Base-by-base conservation (phyloP, 371 early-diverging fungal genomes). In the Apophysomyces elegans region DNA sequence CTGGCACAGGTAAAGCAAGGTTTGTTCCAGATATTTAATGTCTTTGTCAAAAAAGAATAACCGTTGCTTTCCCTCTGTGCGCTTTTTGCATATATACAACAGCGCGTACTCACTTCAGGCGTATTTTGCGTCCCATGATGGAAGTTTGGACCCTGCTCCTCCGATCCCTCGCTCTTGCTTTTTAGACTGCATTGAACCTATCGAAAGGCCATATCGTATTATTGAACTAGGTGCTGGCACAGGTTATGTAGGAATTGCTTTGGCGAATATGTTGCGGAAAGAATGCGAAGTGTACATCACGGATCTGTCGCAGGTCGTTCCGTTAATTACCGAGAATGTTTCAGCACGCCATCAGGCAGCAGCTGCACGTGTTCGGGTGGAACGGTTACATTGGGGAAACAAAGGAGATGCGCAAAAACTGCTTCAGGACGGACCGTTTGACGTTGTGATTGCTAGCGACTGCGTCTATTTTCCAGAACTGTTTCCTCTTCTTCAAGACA, bases 391-490 rank as follows among this genome's bases (percentile, higher is more conserved):
- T 32, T 87, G 88, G 88, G 88, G 88, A 0, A 81, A 86, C 59
- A 58, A 58, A 1, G 39, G 50, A 0, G 84, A 87, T 56, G 79
- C 78, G 0, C 21, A 35, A 6, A 37, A 44, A 0, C 9, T 85
- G 11, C 45, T 84, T 1, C 26, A 59, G 0, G 64, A 74, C 9
- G 79, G 81, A 2, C 60, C 59, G 2, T 70, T 84, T 45, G 88
- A 87, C 66, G 67, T 84, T 11, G 73, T 87, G 0, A 64, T 87
- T 0, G 74, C 85, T 7, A 85, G 85, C 56, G 88, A 87, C 64
- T 77, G 86, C 50, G 85, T 86, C 7, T 86, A 86, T 54, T 87
- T 86, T 56, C 86, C 85, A 0, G 88, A 87, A 63, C 56, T 86
- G 18, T 87, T 86, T 65, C 68, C 68, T 5, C 67, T 79, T n/a